phyloP scores from a whole-genome alignment of 805 yeast species.

The Pichia ethanolica region DNA sequence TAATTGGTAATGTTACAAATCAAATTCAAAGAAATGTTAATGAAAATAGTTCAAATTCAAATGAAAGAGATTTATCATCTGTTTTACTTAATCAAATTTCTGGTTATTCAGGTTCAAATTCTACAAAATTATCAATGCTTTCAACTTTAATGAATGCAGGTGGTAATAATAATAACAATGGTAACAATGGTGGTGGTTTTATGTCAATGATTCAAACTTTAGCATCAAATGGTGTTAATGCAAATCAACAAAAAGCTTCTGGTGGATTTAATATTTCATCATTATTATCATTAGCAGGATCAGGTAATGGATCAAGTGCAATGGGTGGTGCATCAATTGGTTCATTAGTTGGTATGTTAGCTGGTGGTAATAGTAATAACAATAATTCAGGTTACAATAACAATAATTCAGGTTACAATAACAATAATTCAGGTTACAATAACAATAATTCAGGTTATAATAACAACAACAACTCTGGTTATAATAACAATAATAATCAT shows the following conservation, averaged over 20 bases:
- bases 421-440: neutral
- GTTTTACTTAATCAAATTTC: conserved; percentile 21
- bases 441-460: neutral
- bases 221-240: conserved; percentile 20
- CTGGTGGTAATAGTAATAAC: conserved; percentile 1
- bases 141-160: conserved; percentile 16
- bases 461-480: neutral
- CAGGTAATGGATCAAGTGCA: neutral
- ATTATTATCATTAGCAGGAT: conserved; percentile 12
- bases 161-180: conserved; percentile 7
- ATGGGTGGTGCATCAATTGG: conserved; percentile 15
- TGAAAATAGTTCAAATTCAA: conserved; percentile 16
- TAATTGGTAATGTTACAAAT: conserved; percentile 17
- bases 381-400: neutral
- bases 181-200: conserved; percentile 14
- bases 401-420: neutral
- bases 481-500: neutral
- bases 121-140: conserved; percentile 22
- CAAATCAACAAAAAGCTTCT: conserved; percentile 15
- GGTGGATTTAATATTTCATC: conserved; percentile 26
- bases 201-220: conserved; percentile 20
- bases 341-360: conserved; percentile 15
- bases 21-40: conserved; percentile 20
- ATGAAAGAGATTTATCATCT: conserved; percentile 26
- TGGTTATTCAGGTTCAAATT: conserved; percentile 21